Base-by-base conservation (phyloP, 371 early-diverging fungal species). In the Syncephalastrum monosporum region DNA sequence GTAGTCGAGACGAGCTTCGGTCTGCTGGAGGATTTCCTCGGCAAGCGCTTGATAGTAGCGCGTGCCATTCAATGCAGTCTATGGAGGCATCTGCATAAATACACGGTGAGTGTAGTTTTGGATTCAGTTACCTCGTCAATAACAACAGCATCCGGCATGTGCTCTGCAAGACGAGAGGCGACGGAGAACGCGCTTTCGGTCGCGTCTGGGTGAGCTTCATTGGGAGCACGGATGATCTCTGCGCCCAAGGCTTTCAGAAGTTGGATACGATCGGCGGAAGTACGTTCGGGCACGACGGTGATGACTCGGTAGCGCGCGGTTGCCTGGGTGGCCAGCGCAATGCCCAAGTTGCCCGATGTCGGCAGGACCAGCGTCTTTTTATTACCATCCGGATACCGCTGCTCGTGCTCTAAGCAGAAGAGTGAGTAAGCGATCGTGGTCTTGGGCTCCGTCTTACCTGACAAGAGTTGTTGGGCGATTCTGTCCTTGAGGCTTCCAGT, bases 401-500 rank as follows among this genome's bases (percentile, higher is more conserved):
- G 25, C 44, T 53, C 56, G 42, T 38, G 50, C 15, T 57, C 53
- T 55, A 51, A 41, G 29, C 19, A 14, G 13, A 33, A 17, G 17
- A 2, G 25, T 17, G 13, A 19, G 17, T 4, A 45, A 44, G 25
- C 29, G 47, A n/a, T 10, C 41, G 4, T 44, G 7, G 15, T 33
- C 4, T 47, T 17, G 16, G 16, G 16, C 64, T 60, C 49, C 51
- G 61, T 25, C 48, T 46, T 47, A 76, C 75, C 68, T 60, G 80
- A 46, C 5, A 88, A 55, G 17, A 88, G 59, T 47, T 72, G 59
- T 42, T 83, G 80, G 27, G 91, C 91, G 7, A 89, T 81, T 17
- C 93, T 75, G 64, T 92, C 93, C 65, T 91, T 91, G 49, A 84
- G 78, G 41, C 87, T 86, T 16, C 89, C 90, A 15, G 86, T 80